These are phyloP conservation scores for Aegilops bicornis DNA, from an alignment of 176 grass and related monocot genomes.

Conservation along the genomic window DNA sequence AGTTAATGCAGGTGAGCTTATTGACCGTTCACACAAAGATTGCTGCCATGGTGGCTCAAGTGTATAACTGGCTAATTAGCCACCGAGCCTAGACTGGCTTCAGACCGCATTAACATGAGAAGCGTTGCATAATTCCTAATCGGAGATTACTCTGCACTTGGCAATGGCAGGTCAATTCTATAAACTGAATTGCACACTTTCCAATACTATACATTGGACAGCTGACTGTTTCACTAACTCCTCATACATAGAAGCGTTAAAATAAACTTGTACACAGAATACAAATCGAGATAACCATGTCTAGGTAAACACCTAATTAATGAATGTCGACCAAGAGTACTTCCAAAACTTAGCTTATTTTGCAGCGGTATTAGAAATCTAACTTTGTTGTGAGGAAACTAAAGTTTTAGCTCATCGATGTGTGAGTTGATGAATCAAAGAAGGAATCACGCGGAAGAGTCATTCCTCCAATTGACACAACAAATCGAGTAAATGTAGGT, in stretches of 20 bases:
- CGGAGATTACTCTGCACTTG: not conserved
- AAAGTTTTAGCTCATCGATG: not conserved
- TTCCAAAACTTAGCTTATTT: not conserved
- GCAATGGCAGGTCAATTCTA: not conserved
- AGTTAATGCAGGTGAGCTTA: constrained; percentile 49
- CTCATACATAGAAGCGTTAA: not conserved
- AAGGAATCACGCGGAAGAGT: constrained; percentile 5
- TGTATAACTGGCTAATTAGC: constrained; percentile 67
- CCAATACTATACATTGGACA: not conserved
- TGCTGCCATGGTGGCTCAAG: constrained; percentile 36
- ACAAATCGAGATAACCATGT: not conserved
- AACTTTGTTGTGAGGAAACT: not conserved
- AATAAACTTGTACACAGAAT: not conserved
- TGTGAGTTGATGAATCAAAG: constrained; percentile 37
- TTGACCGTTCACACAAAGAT: constrained; percentile 57
- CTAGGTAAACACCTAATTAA: constrained; percentile 12
- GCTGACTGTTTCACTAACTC: not conserved
- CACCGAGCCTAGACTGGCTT: constrained; percentile 18
- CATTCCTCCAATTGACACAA: constrained; percentile 33
- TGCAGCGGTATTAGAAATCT: not conserved
- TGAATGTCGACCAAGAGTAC: not conserved
- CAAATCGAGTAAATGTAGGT: constrained; percentile 45
- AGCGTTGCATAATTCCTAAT: not conserved
- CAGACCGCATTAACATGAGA: too few relatives aligned
- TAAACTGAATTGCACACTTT: not conserved